Evolutionary conservation across 345 rosid species (phyloP).

Genomic region (Crucihimalaya himalaica): DNA sequence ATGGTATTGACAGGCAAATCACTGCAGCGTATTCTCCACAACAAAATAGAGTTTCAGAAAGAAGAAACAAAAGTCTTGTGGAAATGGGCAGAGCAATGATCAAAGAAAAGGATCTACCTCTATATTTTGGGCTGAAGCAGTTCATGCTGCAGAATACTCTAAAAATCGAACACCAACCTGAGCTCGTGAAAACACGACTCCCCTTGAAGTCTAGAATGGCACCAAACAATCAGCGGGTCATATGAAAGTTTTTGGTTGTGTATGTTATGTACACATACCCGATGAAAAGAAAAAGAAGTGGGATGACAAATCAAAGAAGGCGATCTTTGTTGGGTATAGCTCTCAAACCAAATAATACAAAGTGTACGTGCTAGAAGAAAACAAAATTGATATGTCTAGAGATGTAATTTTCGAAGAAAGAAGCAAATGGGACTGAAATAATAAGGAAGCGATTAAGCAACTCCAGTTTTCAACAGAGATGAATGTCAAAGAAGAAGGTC

Average conservation of each 20-base stretch:
- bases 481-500: no score
- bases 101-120: not conserved
- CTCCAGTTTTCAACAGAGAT: no score
- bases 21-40: not conserved
- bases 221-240: not conserved
- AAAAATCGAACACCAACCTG: not conserved
- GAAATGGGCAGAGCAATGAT: not conserved
- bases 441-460: no score
- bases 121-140: not conserved
- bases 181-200: not conserved
- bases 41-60: not conserved
- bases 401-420: not conserved
- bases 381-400: not conserved
- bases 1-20: not conserved
- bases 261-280: not conserved
- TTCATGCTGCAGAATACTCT: not conserved
- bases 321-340: not conserved
- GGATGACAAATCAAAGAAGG: not conserved
- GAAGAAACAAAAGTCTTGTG: not conserved
- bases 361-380: not conserved
- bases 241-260: not conserved
- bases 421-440: not conserved
- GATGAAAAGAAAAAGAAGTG: not conserved
- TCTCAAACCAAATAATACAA: not conserved
- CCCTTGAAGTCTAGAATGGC: not conserved